phyloP scores from a whole-genome alignment of 495 filamentous ascomycete species.

The Penicillium taxi region DNA sequence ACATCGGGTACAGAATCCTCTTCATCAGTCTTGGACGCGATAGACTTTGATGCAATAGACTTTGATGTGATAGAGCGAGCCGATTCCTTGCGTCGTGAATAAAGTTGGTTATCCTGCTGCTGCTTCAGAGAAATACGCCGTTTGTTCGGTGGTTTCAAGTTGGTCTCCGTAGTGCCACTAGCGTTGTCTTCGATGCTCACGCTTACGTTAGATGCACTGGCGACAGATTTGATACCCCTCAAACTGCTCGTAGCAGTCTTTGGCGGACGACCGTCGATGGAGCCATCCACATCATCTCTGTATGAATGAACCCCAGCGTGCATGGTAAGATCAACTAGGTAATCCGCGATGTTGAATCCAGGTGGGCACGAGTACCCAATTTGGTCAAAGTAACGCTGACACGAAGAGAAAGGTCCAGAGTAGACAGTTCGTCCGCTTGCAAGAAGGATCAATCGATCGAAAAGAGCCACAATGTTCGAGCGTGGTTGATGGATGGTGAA shows the following conservation, averaged over 20 bases:
- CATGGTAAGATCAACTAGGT: slow-evolving; percentile 95
- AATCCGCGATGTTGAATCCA: slow-evolving; percentile 98
- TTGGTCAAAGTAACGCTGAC: slow-evolving; percentile 86
- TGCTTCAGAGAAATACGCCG: slow-evolving; percentile 68
- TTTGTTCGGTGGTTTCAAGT: slow-evolving; percentile 52
- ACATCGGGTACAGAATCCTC: slow-evolving; percentile 63
- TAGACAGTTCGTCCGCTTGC: slow-evolving; percentile 88
- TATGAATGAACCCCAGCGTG: slow-evolving; percentile 62
- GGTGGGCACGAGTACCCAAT: slow-evolving; percentile 88
- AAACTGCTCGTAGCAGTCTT: slow-evolving; percentile 82
- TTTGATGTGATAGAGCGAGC: slow-evolving; percentile 46
- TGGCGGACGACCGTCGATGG: slow-evolving; percentile 35
- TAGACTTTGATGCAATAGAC: no score
- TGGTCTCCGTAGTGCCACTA: slow-evolving; percentile 53
- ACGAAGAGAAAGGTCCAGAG: slow-evolving; percentile 80
- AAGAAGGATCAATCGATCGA: slow-evolving; percentile 85
- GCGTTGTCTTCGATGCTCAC: slow-evolving; percentile 49
- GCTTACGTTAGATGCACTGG: slow-evolving; percentile 65
- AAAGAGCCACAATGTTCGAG: slow-evolving; percentile 99
- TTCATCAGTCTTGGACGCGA: slow-evolving; percentile 59
- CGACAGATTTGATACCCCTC: slow-evolving; percentile 82
- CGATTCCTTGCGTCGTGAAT: slow-evolving; percentile 65
- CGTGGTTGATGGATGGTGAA: slow-evolving; percentile 99
- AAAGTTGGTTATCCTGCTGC: slow-evolving; percentile 84
- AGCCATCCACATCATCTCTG: slow-evolving; percentile 48